phyloP scores from a whole-genome alignment of 257 asterid genomes.

The Salvia splendens region DNA sequence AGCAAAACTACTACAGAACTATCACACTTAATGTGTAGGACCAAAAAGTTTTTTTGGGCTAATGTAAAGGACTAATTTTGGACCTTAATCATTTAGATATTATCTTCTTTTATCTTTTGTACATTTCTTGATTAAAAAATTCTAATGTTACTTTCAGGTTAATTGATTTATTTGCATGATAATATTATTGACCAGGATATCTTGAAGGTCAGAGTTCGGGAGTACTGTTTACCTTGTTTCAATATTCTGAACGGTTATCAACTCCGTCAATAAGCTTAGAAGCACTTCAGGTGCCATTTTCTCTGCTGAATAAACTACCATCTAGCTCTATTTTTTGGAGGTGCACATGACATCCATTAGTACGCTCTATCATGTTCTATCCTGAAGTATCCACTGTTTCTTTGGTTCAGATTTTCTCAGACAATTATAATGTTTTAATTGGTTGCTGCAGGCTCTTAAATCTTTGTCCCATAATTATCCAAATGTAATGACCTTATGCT shows the following conservation, averaged over 20 bases:
- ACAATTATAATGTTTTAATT: constrained; percentile 33
- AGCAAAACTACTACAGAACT: too few relatives aligned
- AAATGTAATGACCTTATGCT: constrained; percentile 59
- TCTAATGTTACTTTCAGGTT: constrained; percentile 24
- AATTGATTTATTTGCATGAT: constrained; percentile 17
- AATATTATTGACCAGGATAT: constrained; percentile 58
- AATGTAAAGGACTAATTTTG: too few relatives aligned
- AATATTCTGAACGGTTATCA: constrained; percentile 57
- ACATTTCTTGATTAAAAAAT: constrained; percentile 15
- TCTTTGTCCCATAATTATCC: constrained; percentile 94
- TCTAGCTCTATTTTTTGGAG: constrained; percentile 22
- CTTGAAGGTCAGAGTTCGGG: constrained; percentile 58
- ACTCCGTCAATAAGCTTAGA: constrained; percentile 68
- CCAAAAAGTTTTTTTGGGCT: too few relatives aligned
- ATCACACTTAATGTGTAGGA: too few relatives aligned
- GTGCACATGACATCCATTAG: constrained; percentile 17
- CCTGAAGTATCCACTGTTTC: constrained; percentile 4
- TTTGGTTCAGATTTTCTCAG: constrained; percentile 1
- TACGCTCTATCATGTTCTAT: constrained; percentile 19
- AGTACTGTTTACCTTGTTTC: constrained; percentile 54
- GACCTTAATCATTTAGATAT: constrained; percentile 9
- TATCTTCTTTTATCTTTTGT: constrained; percentile 7
- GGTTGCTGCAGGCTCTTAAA: constrained; percentile 75
- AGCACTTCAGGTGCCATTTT: constrained; percentile 77
- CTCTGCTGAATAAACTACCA: constrained; percentile 22